These are phyloP conservation scores for Stephania japonica DNA, from an alignment of 164 flowering plant genomes.

Conservation along the genomic window DNA sequence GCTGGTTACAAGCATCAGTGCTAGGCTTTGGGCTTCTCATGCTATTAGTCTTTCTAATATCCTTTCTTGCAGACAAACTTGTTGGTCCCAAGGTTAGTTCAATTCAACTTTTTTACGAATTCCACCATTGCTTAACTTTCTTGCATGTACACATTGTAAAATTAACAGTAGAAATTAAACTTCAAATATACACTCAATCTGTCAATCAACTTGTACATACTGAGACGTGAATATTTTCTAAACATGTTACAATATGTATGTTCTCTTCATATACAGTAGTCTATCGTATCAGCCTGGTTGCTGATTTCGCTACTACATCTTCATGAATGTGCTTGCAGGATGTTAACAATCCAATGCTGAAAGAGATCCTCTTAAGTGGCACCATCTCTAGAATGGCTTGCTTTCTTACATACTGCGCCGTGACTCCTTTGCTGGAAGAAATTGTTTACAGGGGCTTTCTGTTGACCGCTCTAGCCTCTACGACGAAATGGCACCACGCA, in stretches of 20 bases:
- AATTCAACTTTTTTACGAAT: not conserved
- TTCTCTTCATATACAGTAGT: not conserved
- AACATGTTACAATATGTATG: not conserved
- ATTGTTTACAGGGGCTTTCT: conserved; percentile 78
- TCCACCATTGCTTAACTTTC: not conserved
- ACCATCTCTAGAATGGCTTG: conserved; percentile 36
- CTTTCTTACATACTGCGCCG: conserved; percentile 47
- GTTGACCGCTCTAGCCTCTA: conserved; percentile 49
- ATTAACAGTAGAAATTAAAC: not conserved
- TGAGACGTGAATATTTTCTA: not conserved
- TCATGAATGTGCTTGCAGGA: conserved; percentile 32
- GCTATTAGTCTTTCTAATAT: conserved; percentile 44
- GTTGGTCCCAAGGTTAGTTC: conserved; percentile 57
- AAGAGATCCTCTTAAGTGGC: conserved; percentile 60
- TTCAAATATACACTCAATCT: not conserved
- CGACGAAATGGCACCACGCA: conserved; percentile 65
- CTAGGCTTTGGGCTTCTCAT: conserved; percentile 54
- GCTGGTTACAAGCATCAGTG: conserved; percentile 53
- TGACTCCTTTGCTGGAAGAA: conserved; percentile 81
- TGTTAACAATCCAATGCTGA: conserved; percentile 46
- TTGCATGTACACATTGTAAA: not conserved
- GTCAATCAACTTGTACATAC: not conserved
- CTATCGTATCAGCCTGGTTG: too few relatives aligned
- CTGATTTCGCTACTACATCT: not conserved
- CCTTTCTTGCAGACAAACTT: conserved; percentile 50